Base-by-base conservation (phyloP, 768 basidiomycete genomes). In the Suillus subluteus region DNA sequence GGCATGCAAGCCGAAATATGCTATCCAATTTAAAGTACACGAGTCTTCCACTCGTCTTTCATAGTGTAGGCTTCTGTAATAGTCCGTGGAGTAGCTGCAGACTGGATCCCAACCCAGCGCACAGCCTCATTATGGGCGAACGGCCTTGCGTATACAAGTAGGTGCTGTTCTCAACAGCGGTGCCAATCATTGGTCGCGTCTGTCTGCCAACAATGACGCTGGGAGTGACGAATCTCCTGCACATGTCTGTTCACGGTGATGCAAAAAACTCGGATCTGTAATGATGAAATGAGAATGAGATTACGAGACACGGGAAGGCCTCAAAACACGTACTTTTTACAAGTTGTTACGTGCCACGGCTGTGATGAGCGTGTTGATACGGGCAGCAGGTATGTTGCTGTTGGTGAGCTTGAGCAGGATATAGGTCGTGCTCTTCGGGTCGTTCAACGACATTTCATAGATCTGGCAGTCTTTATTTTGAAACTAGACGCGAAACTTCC, bases 331-430 rank as follows among this genome's bases (percentile, higher is more conserved):
- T 23, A 40, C 58, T 12, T 23, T n/a, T 38, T 32, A 4, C 37
- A 58, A 58, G 37, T 23, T 23, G 12, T 58, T 23, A 23, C 58
- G 23, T 1, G n/a, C 37, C 37, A 38, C 15, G n/a, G 37, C 58
- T 38, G 37, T 37, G 37, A 58, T 58, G n/a, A 37, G 37, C 4
- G 37, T 58, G 58, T 58, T 58, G 37, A 58, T 58, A 23, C 58
- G 12, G 13, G 58, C 37, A 58, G 58, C n/a, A 4, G 58, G 23
- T 1, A n/a, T 12, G 15, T 23, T 9, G 37, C 15, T 30, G 23
- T 12, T 23, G 15, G 37, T 38, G 37, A 58, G 37, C 15, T 38
- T 23, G 37, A 58, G 23, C n/a, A 58, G 7, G 13, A 7, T 38
- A 15, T 58, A 26, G 37, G 7, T 3, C n/a, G n/a, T 38, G n/a